Conservation (phyloP, 2,329 filamentous ascomycete genomes). For the Exophiala aquamarina region DNA sequence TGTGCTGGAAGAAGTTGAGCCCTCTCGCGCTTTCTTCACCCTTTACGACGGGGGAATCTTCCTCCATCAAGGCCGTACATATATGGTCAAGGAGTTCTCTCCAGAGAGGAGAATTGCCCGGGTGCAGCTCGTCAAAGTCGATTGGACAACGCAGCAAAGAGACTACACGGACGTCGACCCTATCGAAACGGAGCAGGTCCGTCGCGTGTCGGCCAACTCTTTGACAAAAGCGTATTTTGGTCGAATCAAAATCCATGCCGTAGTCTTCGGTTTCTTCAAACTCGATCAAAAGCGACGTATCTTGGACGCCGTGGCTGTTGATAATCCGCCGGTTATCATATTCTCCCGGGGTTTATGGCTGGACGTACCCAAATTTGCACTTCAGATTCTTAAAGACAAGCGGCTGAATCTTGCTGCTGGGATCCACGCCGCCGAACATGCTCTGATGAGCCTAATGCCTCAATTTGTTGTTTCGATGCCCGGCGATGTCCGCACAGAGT, state of each 20-base stretch:
- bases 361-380: conserved; percentile 75
- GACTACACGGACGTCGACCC: conserved; percentile 95
- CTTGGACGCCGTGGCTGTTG: conserved; percentile 86
- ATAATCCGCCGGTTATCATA: conserved; percentile 86
- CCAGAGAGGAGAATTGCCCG: conserved; percentile 79
- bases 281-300: conserved; percentile 83
- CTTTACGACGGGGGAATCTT: conserved; percentile 97
- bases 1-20: conserved; percentile 93
- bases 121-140: conserved; percentile 84
- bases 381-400: conserved; percentile 73
- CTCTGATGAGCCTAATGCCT: conserved; percentile 80
- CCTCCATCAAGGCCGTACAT: conserved; percentile 90
- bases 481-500: conserved; percentile 91
- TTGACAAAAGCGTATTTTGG: conserved; percentile 78
- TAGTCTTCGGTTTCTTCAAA: conserved; percentile 97
- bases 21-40: conserved; percentile 90
- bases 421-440: conserved; percentile 94
- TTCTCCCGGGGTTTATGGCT: conserved; percentile 93
- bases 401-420: conserved; percentile 80
- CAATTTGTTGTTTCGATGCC: conserved; percentile 88
- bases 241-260: conserved; percentile 78
- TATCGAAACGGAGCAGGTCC: conserved; percentile 84
- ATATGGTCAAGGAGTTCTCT: conserved; percentile 85
- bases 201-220: conserved; percentile 62
- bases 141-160: conserved; percentile 91